Conservation (phyloP, 169 alveolate genomes). For the Cystoisospora suis region DNA sequence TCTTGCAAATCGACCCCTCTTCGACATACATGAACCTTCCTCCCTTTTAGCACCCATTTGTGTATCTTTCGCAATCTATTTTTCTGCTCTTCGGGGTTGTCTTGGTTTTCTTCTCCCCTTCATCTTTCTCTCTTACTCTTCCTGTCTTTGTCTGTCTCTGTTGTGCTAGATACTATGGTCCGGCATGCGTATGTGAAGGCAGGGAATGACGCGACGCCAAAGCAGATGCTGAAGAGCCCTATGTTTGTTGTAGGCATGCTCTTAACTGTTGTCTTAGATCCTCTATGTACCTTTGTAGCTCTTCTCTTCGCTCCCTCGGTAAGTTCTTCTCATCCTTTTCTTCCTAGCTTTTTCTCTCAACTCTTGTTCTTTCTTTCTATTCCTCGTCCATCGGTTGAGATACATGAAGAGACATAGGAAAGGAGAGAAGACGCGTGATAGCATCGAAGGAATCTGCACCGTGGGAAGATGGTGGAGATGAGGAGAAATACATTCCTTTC, state of each 20-base stretch:
- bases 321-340: not conserved
- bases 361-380: too few species aligned
- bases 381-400: too few species aligned
- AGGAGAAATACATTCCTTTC: too few species aligned
- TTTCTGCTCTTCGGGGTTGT: not conserved
- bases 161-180: slow-evolving; percentile 61
- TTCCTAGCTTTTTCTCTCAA: not conserved
- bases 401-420: too few species aligned
- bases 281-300: slow-evolving; percentile 49
- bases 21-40: too few species aligned
- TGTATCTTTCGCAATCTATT: too few species aligned
- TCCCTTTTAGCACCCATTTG: too few species aligned
- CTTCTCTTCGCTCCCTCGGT: slow-evolving; percentile 68
- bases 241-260: slow-evolving; percentile 58
- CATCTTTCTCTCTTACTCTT: too few species aligned
- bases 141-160: not conserved
- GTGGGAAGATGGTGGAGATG: too few species aligned
- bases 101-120: not conserved
- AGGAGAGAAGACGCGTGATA: too few species aligned
- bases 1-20: too few species aligned
- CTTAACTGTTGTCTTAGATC: slow-evolving; percentile 53
- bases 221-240: slow-evolving; percentile 26
- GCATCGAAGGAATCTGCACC: too few species aligned
- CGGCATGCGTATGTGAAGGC: slow-evolving; percentile 41
- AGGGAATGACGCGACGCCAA: slow-evolving; percentile 24